phyloP scores from a whole-genome alignment of 2,329 filamentous ascomycete species.

The Aspergillus awamori region DNA sequence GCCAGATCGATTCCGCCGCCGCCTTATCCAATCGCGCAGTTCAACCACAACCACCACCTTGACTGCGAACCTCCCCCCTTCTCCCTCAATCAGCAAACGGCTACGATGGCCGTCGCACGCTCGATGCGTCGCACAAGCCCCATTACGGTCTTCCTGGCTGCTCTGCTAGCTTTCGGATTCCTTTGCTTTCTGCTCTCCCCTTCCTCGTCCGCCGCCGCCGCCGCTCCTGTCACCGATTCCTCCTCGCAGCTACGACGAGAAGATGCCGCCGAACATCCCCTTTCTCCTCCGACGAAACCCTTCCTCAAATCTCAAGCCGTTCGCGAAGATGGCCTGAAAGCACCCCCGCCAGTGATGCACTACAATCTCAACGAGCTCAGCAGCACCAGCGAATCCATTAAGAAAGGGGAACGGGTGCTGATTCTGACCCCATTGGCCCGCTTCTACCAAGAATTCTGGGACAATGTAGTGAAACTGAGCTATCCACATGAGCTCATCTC shows the following conservation, averaged over 20 bases:
- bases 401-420: constrained; percentile 81
- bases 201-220: constrained; percentile 53
- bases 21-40: constrained; percentile 13
- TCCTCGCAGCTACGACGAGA: constrained; percentile 55
- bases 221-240: constrained; percentile 51
- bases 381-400: constrained; percentile 72
- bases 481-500: constrained; percentile 96
- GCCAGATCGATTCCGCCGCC: neutral
- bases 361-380: constrained; percentile 97
- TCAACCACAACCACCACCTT: constrained; percentile 15
- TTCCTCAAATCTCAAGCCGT: constrained; percentile 67
- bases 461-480: constrained; percentile 78
- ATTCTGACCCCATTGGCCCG: constrained; percentile 90
- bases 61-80: constrained; percentile 10
- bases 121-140: constrained; percentile 77
- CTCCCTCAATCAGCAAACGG: constrained; percentile 20
- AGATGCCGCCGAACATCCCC: constrained; percentile 66
- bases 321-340: constrained; percentile 51
- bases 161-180: constrained; percentile 71
- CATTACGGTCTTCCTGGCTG: constrained; percentile 72
- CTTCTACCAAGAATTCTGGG: constrained; percentile 95
- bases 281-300: constrained; percentile 73
- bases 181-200: constrained; percentile 55
- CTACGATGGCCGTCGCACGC: constrained; percentile 63
- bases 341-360: constrained; percentile 82